These are phyloP conservation scores for Salix suchowensis DNA, from an alignment of 345 rosid species.

Conservation along the genomic window DNA sequence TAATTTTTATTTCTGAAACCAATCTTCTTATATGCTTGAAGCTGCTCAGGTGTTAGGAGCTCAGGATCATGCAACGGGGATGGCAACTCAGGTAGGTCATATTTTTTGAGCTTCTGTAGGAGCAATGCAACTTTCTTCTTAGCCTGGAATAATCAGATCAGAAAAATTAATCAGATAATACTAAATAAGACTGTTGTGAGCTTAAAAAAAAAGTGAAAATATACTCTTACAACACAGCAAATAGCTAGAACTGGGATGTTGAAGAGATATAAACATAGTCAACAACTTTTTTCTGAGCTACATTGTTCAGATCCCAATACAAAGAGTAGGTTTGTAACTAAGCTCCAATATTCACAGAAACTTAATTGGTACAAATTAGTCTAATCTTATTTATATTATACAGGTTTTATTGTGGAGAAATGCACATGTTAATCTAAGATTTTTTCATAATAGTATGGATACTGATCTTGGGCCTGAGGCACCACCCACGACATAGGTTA, in stretches of 20 bases:
- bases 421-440: not conserved
- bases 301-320: too few species aligned
- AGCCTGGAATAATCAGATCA: conserved; percentile 47
- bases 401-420: not conserved
- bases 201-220: not conserved
- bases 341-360: not conserved
- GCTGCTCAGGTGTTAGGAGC: conserved; percentile 77
- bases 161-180: not conserved
- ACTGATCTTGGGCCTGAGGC: not conserved
- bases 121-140: conserved; percentile 91
- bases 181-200: not conserved
- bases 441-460: not conserved
- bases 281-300: not conserved
- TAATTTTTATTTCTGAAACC: conserved; percentile 88
- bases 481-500: too few species aligned
- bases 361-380: not conserved
- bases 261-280: not conserved
- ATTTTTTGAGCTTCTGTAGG: conserved; percentile 87
- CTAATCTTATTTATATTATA: not conserved
- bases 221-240: not conserved
- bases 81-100: conserved; percentile 86
- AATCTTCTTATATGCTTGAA: conserved; percentile 78
- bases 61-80: conserved; percentile 87
- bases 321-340: not conserved
- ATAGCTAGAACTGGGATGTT: not conserved